Evolutionary conservation across 805 yeast species (phyloP).

Genomic region (Blastobotrys americana): DNA sequence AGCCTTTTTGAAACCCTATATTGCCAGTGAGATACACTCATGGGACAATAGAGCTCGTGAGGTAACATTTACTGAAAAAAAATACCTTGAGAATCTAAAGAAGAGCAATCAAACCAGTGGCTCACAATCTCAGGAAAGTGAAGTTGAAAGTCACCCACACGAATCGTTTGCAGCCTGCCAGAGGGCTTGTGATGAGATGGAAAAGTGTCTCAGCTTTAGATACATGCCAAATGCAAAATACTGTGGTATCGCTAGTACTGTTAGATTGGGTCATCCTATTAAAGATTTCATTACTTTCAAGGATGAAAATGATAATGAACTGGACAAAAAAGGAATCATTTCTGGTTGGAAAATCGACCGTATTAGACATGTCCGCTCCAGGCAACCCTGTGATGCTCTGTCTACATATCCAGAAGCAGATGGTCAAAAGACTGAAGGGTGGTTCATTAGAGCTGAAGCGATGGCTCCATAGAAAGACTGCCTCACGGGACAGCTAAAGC

Average conservation of each 20-base stretch:
- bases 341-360: conserved; percentile 31
- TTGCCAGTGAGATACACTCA: conserved; percentile 17
- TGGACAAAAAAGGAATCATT: conserved; percentile 9
- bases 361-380: conserved; percentile 23
- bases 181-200: conserved; percentile 16
- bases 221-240: conserved; percentile 17
- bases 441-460: neutral
- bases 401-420: neutral
- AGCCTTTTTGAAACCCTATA: conserved; percentile 30
- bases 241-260: conserved; percentile 7
- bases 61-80: conserved; percentile 12
- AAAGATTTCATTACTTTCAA: conserved; percentile 3
- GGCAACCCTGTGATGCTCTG: conserved; percentile 22
- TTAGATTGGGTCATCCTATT: conserved; percentile 14
- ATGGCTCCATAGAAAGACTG: too few species aligned
- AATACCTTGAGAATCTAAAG: conserved; percentile 6
- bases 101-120: neutral
- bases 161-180: conserved; percentile 20
- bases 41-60: conserved; percentile 28
- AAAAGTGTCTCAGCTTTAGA: conserved; percentile 24
- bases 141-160: conserved; percentile 14
- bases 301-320: conserved; percentile 7
- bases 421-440: neutral
- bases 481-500: too few species aligned
- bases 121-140: conserved; percentile 5